Evolutionary conservation across 176 grass and related monocot species (phyloP).

Genomic region (Oryza punctata): DNA sequence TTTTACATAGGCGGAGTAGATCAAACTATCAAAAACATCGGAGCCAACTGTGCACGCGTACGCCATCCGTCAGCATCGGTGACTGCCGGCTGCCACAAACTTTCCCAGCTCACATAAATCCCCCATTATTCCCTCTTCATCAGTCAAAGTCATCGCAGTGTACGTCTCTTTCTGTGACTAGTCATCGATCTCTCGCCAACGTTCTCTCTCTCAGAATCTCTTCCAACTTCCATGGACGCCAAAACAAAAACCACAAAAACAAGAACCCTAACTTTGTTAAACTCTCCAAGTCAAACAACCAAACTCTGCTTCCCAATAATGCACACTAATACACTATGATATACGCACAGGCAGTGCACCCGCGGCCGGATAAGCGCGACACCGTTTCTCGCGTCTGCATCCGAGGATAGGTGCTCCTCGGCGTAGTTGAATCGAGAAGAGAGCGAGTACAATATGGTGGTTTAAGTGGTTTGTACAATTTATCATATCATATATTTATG

Average conservation of each 20-base stretch:
- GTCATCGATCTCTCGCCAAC: not conserved
- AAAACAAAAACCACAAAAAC: not conserved
- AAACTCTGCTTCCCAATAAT: not conserved
- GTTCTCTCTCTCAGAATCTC: not conserved
- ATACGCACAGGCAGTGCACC: not conserved
- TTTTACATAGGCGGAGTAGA: no score
- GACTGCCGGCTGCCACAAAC: not conserved
- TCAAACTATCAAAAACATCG: no score
- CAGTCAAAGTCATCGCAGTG: not conserved
- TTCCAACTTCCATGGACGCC: not conserved
- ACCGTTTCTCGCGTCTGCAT: no score
- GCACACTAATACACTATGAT: not conserved
- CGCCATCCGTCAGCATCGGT: not conserved
- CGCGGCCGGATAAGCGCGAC: no score
- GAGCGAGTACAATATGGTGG: no score
- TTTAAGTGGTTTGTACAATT: no score
- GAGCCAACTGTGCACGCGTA: not conserved
- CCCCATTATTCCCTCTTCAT: not conserved
- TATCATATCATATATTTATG: no score
- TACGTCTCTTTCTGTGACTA: not conserved
- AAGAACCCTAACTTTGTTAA: not conserved
- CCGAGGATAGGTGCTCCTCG: rapidly evolving
- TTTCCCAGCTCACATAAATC: not conserved
- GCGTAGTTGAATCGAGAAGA: no score
- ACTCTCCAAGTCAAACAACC: not conserved